phyloP scores from a whole-genome alignment of 306 rosid genomes.

The Medicago lupulina region DNA sequence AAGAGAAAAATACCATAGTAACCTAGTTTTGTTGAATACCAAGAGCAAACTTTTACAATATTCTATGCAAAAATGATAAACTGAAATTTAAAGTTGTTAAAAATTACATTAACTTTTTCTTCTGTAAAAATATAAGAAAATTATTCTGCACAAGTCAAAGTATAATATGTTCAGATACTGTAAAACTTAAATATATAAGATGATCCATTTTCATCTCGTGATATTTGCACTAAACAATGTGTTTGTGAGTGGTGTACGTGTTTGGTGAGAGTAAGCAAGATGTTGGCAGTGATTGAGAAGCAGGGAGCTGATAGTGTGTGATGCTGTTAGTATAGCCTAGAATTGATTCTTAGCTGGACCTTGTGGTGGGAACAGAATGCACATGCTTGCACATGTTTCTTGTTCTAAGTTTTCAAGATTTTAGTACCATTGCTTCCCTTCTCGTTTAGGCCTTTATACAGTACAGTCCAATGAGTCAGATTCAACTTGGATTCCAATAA shows the following conservation, averaged over 20 bases:
- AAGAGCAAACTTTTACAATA: not conserved
- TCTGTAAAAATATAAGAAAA: too few relatives aligned
- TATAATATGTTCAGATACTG: not conserved
- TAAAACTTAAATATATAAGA: not conserved
- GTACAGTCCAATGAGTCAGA: slow-evolving; percentile 10
- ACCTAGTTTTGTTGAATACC: not conserved
- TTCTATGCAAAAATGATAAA: not conserved
- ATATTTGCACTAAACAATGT: not conserved
- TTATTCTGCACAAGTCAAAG: not conserved
- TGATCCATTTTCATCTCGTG: not conserved
- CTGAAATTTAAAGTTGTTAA: not conserved
- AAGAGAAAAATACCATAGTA: not conserved
- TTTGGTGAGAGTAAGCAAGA: too few relatives aligned
- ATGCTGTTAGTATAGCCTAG: slow-evolving; percentile 5
- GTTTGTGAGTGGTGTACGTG: too few relatives aligned
- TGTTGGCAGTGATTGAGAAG: slow-evolving; percentile 1
- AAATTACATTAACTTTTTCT: not conserved
- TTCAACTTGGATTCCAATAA: not conserved
- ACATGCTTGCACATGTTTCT: slow-evolving; percentile 59
- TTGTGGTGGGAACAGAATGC: slow-evolving; percentile 67
- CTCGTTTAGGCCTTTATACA: slow-evolving; percentile 4
- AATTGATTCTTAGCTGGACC: slow-evolving; percentile 40
- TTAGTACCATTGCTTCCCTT: slow-evolving; percentile 9
- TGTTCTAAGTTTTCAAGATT: slow-evolving; percentile 29
- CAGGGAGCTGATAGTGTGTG: slow-evolving; percentile 11